Evolutionary conservation across 192 early-diverging fungal genomes (phyloP).

Genomic region (Globomyces pollinis-pini): DNA sequence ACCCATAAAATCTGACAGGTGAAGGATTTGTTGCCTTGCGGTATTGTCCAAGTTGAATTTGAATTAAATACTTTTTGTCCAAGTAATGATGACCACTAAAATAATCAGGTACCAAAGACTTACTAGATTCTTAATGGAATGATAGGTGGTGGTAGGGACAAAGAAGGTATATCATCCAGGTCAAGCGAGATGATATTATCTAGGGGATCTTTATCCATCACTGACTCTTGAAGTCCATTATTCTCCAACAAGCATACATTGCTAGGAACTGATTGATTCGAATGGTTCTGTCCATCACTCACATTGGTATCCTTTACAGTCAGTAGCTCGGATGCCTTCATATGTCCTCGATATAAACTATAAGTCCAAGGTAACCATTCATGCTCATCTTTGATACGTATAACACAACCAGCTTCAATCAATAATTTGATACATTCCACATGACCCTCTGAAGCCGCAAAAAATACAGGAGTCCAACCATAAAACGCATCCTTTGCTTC

Average conservation of each 20-base stretch:
- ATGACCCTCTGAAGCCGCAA: slow-evolving; percentile 87
- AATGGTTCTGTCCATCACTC: too few relatives aligned
- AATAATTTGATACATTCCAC: slow-evolving; percentile 70
- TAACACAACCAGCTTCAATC: slow-evolving; percentile 66
- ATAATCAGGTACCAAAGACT: slow-evolving; percentile 7
- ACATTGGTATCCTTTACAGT: too few relatives aligned
- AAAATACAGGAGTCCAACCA: slow-evolving; percentile 96
- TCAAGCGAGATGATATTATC: slow-evolving; percentile 41
- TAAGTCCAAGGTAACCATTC: slow-evolving; percentile 80
- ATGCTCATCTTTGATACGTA: slow-evolving; percentile 72
- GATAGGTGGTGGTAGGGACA: slow-evolving; percentile 93
- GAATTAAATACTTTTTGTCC: slow-evolving; percentile 77
- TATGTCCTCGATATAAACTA: slow-evolving; percentile 53
- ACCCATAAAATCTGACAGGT: slow-evolving; percentile 39
- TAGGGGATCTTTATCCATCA: not conserved
- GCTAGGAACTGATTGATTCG: slow-evolving; percentile 1
- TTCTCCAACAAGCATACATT: not conserved
- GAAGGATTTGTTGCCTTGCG: too few relatives aligned
- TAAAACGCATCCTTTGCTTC: slow-evolving; percentile 83
- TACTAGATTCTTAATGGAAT: slow-evolving; percentile 94
- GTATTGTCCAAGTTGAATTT: not conserved
- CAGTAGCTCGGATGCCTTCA: slow-evolving; percentile 27
- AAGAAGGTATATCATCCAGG: slow-evolving; percentile 83
- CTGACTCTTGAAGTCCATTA: too few relatives aligned
- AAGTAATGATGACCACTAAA: slow-evolving; percentile 87